phyloP scores from a whole-genome alignment of 139 green algal species.

The Tetraselmis chui region DNA sequence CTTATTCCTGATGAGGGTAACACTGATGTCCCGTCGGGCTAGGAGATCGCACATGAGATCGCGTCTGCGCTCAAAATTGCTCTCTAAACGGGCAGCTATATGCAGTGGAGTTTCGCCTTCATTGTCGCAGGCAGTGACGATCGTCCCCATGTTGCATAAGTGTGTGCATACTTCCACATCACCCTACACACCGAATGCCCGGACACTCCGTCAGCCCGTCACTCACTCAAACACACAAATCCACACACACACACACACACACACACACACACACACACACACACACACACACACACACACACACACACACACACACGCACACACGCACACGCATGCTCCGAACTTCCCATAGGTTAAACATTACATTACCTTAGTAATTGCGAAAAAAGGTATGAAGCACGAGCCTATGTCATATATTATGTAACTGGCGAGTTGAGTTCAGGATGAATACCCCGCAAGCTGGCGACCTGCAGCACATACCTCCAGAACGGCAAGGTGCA shows the following conservation, averaged over 20 bases:
- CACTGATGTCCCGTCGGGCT: neutral
- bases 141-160: neutral
- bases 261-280: no score
- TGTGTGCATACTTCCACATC: neutral
- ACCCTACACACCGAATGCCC: no score
- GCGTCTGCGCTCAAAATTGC: neutral
- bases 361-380: neutral
- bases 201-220: no score
- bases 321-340: neutral
- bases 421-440: no score
- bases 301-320: no score
- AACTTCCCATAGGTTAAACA: neutral
- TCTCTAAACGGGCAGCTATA: neutral
- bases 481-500: neutral
- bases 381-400: no score
- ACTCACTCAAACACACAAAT: no score
- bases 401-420: no score
- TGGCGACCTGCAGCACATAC: no score
- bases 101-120: constrained; percentile 23
- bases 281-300: no score
- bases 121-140: constrained; percentile 4
- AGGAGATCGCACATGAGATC: neutral
- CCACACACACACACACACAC: no score
- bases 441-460: no score
- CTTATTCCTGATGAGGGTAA: neutral